A percentile compares a stretch with the other conserved stretches of the same genome.
phyloP scores from a whole-genome alignment of 768 basidiomycete genomes.

The Aureoboletus auriporus region DNA sequence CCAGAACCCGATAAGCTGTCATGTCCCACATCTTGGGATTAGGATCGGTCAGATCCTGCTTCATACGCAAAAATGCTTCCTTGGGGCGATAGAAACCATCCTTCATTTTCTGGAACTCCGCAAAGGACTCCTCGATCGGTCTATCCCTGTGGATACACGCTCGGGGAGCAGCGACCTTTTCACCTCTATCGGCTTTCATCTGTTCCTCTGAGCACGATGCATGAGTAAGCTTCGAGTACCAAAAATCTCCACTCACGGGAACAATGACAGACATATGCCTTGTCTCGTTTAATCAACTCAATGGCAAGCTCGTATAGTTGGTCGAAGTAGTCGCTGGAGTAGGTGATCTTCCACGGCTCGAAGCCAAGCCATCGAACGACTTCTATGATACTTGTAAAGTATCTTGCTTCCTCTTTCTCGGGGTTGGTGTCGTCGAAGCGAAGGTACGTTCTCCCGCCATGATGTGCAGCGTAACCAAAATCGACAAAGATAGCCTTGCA shows the following conservation, averaged over 20 bases:
- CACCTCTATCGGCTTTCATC: constrained; percentile 85
- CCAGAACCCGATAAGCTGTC: constrained; percentile 91
- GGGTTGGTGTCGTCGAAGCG: constrained; percentile 99
- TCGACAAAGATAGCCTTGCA: constrained; percentile 98
- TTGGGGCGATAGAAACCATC: constrained; percentile 87
- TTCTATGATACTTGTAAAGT: constrained; percentile 96
- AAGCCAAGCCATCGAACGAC: constrained; percentile 95
- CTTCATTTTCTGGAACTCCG: constrained; percentile 91
- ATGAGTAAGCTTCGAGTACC: constrained; percentile 2
- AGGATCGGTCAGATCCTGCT: constrained; percentile 86
- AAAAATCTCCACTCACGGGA: constrained; percentile 61
- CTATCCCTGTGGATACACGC: constrained; percentile 86
- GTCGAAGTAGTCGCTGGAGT: constrained; percentile 96
- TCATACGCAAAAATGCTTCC: constrained; percentile 94
- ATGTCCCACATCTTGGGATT: constrained; percentile 99
- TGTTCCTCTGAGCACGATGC: constrained; percentile 67
- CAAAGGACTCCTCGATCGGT: constrained; percentile 81
- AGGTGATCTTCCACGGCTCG: constrained; percentile 98
- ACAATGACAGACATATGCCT: constrained; percentile 95
- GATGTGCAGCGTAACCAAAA: constrained; percentile 96
- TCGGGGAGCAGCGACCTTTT: constrained; percentile 71
- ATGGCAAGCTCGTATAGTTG: constrained; percentile 82
- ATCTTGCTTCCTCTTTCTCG: constrained; percentile 92
- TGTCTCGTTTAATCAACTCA: constrained; percentile 83
- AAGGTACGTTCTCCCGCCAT: constrained; percentile 90